phyloP scores from a whole-genome alignment of 805 yeast genomes.

The Saccharomycopsis olivae region DNA sequence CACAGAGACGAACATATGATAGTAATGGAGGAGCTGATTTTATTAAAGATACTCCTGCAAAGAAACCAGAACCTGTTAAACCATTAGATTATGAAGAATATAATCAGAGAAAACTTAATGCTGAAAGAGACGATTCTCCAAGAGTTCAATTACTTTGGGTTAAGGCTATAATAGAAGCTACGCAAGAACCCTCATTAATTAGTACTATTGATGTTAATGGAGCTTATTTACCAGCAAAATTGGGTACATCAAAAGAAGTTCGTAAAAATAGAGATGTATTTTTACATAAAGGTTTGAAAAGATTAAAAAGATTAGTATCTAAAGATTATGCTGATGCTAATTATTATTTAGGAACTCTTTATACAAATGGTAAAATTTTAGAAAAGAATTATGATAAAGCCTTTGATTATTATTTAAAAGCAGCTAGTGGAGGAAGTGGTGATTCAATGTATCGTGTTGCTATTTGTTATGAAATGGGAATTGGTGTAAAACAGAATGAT shows the following conservation, averaged over 20 bases:
- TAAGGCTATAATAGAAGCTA: slow-evolving; percentile 40
- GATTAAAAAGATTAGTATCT: slow-evolving; percentile 43
- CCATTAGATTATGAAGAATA: slow-evolving; percentile 15
- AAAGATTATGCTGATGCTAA: slow-evolving; percentile 47
- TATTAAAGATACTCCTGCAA: slow-evolving; percentile 4
- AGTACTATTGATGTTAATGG: slow-evolving; percentile 40
- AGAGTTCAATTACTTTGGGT: slow-evolving; percentile 61
- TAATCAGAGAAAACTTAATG: slow-evolving; percentile 9
- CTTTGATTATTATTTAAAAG: slow-evolving; percentile 45
- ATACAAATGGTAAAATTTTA: slow-evolving; percentile 38
- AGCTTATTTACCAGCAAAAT: slow-evolving; percentile 28
- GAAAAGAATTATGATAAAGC: slow-evolving; percentile 51
- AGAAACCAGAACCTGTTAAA: slow-evolving; percentile 6
- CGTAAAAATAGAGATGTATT: slow-evolving; percentile 45
- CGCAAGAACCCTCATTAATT: slow-evolving; percentile 31
- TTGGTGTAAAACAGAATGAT: slow-evolving; percentile 37
- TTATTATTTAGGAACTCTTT: slow-evolving; percentile 51
- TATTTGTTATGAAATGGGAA: slow-evolving; percentile 59
- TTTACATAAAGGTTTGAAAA: slow-evolving; percentile 45
- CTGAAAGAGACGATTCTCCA: slow-evolving; percentile 17
- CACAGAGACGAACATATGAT: neutral
- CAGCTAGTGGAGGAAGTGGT: slow-evolving; percentile 47
- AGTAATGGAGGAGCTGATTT: slow-evolving; percentile 1
- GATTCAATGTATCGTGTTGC: slow-evolving; percentile 61
- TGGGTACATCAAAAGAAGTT: slow-evolving; percentile 33